Conservation (phyloP, 2,329 filamentous ascomycete species). For the Fusarium pseudonygamai region DNA sequence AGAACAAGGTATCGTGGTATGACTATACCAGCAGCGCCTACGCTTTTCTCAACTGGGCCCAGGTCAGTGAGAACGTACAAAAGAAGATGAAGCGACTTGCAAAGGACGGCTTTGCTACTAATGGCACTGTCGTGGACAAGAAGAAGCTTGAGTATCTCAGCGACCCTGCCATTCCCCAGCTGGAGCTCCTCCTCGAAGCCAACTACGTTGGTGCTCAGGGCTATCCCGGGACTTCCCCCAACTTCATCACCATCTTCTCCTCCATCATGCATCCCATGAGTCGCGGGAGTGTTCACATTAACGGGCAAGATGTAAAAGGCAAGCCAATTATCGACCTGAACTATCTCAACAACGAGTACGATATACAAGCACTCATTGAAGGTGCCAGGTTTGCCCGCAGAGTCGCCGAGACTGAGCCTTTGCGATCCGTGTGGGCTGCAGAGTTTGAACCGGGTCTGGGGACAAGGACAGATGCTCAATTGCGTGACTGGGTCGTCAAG, state of each 20-base stretch:
- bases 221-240: not conserved
- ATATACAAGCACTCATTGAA: not conserved
- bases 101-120: not conserved
- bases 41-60: not conserved
- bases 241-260: not conserved
- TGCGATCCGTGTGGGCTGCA: not conserved
- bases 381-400: not conserved
- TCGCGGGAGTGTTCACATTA: not conserved
- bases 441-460: not conserved
- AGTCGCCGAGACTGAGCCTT: not conserved
- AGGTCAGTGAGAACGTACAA: accelerated
- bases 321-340: not conserved
- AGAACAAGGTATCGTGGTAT: not conserved
- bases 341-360: not conserved
- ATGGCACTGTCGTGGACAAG: not conserved
- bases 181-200: not conserved
- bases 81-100: not conserved
- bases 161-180: not conserved
- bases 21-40: not conserved
- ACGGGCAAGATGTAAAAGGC: not conserved
- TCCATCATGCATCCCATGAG: not conserved
- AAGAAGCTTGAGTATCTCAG: not conserved
- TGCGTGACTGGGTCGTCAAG: not conserved
- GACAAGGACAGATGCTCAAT: not conserved
- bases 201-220: not conserved